Evolutionary conservation across 202 grass and related monocot genomes (phyloP).

Genomic region (Hordeum pubiflorum): DNA sequence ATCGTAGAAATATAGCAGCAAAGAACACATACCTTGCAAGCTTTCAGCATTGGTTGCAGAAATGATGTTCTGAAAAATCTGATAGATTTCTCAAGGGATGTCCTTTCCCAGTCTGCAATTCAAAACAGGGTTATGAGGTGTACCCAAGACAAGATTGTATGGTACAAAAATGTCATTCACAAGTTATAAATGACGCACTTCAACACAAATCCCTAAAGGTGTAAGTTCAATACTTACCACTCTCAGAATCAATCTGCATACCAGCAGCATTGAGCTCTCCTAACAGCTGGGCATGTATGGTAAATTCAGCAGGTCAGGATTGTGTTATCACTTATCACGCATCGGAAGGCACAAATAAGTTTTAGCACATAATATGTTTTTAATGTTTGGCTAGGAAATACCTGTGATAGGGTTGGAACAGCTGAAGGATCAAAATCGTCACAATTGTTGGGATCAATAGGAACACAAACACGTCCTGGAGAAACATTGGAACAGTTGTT

Average conservation of each 20-base stretch:
- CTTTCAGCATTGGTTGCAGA: constrained; percentile 65
- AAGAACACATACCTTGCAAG: constrained; percentile 59
- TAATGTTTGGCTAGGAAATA: constrained; percentile 11
- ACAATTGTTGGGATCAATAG: constrained; percentile 73
- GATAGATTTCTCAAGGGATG: constrained; percentile 48
- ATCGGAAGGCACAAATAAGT: background rate
- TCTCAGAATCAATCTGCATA: constrained; percentile 42
- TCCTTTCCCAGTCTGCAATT: constrained; percentile 59
- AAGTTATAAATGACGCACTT: background rate
- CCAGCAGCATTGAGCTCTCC: constrained; percentile 69
- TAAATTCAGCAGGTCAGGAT: constrained; percentile 12
- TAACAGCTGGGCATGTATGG: constrained; percentile 45
- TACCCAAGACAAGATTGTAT: background rate
- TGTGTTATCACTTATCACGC: background rate
- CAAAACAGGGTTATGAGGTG: background rate
- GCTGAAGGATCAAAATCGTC: constrained; percentile 77
- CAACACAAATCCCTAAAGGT: background rate
- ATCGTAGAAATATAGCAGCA: background rate
- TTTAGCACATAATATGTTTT: background rate
- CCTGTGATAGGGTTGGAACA: constrained; percentile 58
- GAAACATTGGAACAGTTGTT: constrained; percentile 14
- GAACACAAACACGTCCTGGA: constrained; percentile 79
- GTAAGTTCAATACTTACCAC: constrained; percentile 32
- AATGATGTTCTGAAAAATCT: constrained; percentile 34
- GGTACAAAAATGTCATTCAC: background rate